Evolutionary conservation across 148 eudicot species (phyloP).

Genomic region (Chenopodium berlandieri): DNA sequence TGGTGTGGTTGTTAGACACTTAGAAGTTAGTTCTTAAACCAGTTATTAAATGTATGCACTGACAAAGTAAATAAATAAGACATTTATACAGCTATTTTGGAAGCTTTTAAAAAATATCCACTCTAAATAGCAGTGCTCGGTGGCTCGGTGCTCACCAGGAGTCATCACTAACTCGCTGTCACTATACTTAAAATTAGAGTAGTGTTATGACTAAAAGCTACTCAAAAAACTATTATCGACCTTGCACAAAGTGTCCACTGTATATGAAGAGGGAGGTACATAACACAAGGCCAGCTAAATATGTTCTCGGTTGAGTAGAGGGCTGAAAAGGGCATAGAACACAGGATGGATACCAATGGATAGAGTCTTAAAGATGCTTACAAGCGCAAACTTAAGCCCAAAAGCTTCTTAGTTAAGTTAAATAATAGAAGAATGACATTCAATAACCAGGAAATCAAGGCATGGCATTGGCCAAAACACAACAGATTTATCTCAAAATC

Average conservation of each 20-base stretch:
- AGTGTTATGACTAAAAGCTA: background rate
- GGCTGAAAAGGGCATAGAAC: background rate
- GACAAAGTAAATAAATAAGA: too few species aligned
- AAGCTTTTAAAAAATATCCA: background rate
- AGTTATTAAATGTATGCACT: background rate
- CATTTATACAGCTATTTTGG: background rate
- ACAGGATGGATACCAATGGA: background rate
- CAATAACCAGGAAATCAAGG: background rate
- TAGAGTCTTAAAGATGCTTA: background rate
- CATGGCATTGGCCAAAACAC: background rate
- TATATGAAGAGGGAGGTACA: background rate
- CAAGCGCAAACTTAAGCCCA: background rate
- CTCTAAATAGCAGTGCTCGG: background rate
- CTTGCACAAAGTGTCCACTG: background rate
- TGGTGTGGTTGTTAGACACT: too few species aligned
- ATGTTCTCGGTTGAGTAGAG: background rate
- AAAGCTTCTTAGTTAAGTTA: background rate
- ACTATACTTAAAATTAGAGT: too few species aligned
- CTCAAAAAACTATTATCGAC: background rate
- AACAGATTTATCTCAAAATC: background rate
- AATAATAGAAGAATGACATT: background rate
- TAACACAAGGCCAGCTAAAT: background rate
- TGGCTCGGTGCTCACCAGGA: background rate
- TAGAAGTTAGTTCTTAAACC: background rate
- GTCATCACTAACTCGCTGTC: background rate